phyloP scores from a whole-genome alignment of 1,139 yeast genomes.

The Pneumocystis wakefieldiae region DNA sequence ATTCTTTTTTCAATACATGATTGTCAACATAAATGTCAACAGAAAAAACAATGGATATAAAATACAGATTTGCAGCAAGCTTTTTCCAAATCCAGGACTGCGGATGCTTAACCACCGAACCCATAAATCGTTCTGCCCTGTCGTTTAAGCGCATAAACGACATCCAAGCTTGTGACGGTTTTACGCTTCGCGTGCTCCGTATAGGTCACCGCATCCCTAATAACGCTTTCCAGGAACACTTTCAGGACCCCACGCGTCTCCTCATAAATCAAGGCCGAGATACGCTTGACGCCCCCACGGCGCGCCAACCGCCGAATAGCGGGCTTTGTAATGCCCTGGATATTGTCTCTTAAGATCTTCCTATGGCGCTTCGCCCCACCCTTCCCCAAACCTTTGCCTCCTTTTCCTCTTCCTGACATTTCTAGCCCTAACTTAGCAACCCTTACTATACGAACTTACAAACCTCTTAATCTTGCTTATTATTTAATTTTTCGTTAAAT shows the following conservation, averaged over 20 bases:
- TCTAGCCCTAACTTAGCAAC: too few relatives aligned
- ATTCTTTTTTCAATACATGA: too few relatives aligned
- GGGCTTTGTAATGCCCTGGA: slow-evolving; percentile 99
- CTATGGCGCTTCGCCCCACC: slow-evolving; percentile 69
- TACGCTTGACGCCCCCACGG: slow-evolving; percentile 99
- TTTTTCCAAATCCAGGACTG: too few relatives aligned
- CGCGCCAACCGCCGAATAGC: slow-evolving; percentile 99
- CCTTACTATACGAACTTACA: too few relatives aligned
- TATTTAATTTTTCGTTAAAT: too few relatives aligned
- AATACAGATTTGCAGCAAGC: too few relatives aligned
- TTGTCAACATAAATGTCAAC: too few relatives aligned
- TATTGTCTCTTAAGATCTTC: slow-evolving; percentile 98
- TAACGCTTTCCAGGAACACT: slow-evolving; percentile 90
- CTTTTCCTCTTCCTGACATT: slow-evolving; percentile 99
- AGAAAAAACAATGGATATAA: too few relatives aligned
- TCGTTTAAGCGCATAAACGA: slow-evolving; percentile 98
- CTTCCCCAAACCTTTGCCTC: slow-evolving; percentile 98
- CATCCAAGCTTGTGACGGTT: slow-evolving; percentile 97
- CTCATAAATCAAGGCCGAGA: slow-evolving; percentile 95
- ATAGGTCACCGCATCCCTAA: slow-evolving; percentile 97
- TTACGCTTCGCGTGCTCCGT: slow-evolving; percentile 99
- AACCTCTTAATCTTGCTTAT: too few relatives aligned
- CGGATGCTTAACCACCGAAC: slow-evolving; percentile 77
- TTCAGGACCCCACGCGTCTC: slow-evolving; percentile 96
- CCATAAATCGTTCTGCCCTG: slow-evolving; percentile 99